A percentile compares a stretch with the other conserved stretches of the same genome.
These are phyloP conservation scores for Luffa aegyptiaca DNA, from an alignment of 306 rosid species.

Conservation along the genomic window DNA sequence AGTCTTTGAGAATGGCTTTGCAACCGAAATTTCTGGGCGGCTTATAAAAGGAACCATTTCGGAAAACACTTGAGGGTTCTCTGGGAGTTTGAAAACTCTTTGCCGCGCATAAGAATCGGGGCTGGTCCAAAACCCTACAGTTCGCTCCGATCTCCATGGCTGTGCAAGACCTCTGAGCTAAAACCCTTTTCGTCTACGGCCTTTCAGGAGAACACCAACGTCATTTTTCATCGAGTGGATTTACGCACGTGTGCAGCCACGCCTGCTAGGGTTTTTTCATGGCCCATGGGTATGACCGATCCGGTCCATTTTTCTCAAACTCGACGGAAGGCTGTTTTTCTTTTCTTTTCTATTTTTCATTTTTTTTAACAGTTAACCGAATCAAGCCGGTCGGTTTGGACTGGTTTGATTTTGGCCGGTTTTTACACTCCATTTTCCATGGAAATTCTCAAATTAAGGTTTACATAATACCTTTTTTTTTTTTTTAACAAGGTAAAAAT, in stretches of 20 bases:
- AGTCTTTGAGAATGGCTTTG: conserved; percentile 21
- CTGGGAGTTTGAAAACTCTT: neutral
- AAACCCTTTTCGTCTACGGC: neutral
- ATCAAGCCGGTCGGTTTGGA: too few species aligned
- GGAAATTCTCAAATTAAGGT: too few species aligned
- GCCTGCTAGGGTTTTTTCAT: too few species aligned
- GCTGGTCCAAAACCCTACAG: conserved; percentile 7
- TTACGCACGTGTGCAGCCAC: neutral
- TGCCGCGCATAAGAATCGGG: neutral
- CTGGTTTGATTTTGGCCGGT: too few species aligned
- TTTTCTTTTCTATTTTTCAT: too few species aligned
- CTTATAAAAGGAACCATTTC: neutral
- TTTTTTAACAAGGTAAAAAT: too few species aligned
- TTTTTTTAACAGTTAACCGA: too few species aligned
- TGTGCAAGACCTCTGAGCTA: neutral
- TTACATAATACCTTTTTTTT: too few species aligned
- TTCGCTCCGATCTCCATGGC: conserved; percentile 18
- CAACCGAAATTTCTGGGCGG: conserved; percentile 19
- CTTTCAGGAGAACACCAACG: neutral
- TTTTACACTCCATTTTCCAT: too few species aligned
- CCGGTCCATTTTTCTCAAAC: too few species aligned
- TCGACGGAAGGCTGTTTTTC: too few species aligned
- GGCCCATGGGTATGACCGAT: too few species aligned
- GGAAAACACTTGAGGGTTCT: neutral
- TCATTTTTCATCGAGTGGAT: neutral